Evolutionary conservation across 2,329 filamentous ascomycete species (phyloP).

Genomic region (Lojkania enalia): DNA sequence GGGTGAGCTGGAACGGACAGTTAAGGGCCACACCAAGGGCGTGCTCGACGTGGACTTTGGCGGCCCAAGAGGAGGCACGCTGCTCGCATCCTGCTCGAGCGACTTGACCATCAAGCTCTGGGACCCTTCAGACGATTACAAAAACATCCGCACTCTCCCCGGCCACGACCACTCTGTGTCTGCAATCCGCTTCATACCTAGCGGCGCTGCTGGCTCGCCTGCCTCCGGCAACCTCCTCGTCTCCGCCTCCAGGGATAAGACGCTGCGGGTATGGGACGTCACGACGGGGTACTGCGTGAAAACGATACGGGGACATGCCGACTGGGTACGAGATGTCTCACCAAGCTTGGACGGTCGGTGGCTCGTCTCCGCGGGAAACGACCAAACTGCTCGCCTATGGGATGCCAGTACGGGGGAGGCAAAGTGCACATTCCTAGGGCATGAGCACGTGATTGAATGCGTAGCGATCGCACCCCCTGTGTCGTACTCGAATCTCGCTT

Average conservation of each 20-base stretch:
- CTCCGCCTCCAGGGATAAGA: conserved; percentile 82
- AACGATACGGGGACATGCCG: conserved; percentile 81
- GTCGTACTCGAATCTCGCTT: conserved; percentile 74
- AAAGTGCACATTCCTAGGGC: conserved; percentile 79
- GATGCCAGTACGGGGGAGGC: conserved; percentile 75
- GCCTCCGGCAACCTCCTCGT: conserved; percentile 84
- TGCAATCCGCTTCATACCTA: conserved; percentile 84
- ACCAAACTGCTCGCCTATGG: conserved; percentile 82
- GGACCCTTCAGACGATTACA: conserved; percentile 91
- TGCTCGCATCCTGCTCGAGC: conserved; percentile 82
- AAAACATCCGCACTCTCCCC: conserved; percentile 87
- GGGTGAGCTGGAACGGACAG: conserved; percentile 84
- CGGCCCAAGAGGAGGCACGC: conserved; percentile 75
- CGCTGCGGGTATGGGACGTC: conserved; percentile 87
- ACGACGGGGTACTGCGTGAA: conserved; percentile 91
- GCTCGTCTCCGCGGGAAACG: conserved; percentile 80
- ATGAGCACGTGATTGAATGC: conserved; percentile 85
- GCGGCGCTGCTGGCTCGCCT: conserved; percentile 74
- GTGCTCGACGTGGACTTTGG: conserved; percentile 90
- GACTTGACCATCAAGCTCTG: conserved; percentile 94
- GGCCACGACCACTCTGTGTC: conserved; percentile 94
- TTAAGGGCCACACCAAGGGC: conserved; percentile 89
- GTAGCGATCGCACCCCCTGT: conserved; percentile 82
- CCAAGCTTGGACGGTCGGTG: conserved; percentile 83
- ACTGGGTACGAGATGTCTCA: conserved; percentile 88